Percentiles rank a stretch among this genome's conserved stretches.
Evolutionary conservation across 106 monocot genomes (phyloP).

Genomic region (Hemerocallis citrina): DNA sequence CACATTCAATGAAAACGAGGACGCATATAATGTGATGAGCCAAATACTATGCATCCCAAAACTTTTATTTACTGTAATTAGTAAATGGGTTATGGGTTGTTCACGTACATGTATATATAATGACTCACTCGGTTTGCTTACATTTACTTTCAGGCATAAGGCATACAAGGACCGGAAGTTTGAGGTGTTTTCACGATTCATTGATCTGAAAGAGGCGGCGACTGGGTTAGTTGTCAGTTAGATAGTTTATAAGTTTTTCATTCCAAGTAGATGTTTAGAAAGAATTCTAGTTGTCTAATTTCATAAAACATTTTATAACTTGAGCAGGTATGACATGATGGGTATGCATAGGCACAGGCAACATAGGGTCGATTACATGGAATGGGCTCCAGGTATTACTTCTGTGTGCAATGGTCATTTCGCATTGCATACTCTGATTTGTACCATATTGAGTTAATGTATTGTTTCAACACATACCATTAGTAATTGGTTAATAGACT

Average conservation of each 20-base stretch:
- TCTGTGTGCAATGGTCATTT: too few species aligned
- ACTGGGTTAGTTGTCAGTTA: slow-evolving; percentile 29
- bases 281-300: neutral
- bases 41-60: too few species aligned
- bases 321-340: slow-evolving; percentile 45
- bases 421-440: too few species aligned
- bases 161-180: slow-evolving; percentile 46
- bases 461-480: too few species aligned
- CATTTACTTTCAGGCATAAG: slow-evolving; percentile 37
- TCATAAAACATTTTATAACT: neutral
- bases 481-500: too few species aligned
- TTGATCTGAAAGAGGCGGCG: slow-evolving; percentile 25
- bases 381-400: slow-evolving; percentile 61
- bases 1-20: too few species aligned
- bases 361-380: slow-evolving; percentile 73
- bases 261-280: neutral
- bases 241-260: neutral
- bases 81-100: too few species aligned
- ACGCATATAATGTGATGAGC: too few species aligned
- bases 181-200: slow-evolving; percentile 39
- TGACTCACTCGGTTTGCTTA: neutral
- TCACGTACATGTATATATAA: too few species aligned
- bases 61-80: too few species aligned
- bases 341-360: slow-evolving; percentile 62
- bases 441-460: too few species aligned